A percentile compares a stretch with the other conserved stretches of the same genome.
Evolutionary conservation across 108 stramenopile genomes (phyloP).

Genomic region (Skeletonema grethae): DNA sequence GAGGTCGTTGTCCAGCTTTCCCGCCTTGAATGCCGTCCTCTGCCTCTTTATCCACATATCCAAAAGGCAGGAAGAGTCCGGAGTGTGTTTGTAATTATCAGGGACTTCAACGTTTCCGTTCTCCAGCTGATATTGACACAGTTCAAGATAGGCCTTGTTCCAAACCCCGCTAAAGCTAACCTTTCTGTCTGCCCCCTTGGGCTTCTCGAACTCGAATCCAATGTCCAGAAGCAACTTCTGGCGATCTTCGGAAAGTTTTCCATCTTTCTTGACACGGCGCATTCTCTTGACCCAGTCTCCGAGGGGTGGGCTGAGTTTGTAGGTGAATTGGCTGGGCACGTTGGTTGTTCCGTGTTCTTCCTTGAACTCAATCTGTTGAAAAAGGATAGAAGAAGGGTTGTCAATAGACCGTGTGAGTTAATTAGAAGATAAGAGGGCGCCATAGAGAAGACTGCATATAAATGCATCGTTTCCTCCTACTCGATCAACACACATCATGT

Average conservation of each 20-base stretch:
- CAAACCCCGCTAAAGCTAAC: conserved; percentile 13
- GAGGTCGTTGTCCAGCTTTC: conserved; percentile 1
- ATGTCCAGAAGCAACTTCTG: conserved; percentile 2
- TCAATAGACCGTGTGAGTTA: not conserved
- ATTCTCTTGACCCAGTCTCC: conserved; percentile 25
- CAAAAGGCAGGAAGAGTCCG: not conserved
- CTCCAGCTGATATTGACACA: conserved; percentile 12
- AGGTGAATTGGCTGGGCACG: conserved; percentile 8
- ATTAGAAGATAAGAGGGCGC: not conserved
- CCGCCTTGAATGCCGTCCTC: conserved; percentile 9
- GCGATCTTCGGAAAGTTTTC: conserved; percentile 3
- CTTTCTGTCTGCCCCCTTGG: not conserved
- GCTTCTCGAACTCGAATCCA: conserved; percentile 14
- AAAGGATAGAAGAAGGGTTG: not conserved
- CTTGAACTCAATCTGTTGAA: not conserved
- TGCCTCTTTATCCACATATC: conserved; percentile 24
- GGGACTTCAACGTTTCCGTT: conserved; percentile 25
- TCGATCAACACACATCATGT: not conserved
- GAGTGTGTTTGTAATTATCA: not conserved
- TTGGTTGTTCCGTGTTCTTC: conserved; percentile 23
- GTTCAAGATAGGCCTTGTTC: conserved; percentile 9
- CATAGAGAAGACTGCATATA: no score
- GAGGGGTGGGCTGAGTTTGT: conserved; percentile 10
- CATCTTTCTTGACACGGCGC: conserved; percentile 6
- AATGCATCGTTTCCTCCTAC: not conserved